phyloP scores from a whole-genome alignment of 1,284 basidiomycete species.

The Blastosporella zonata region DNA sequence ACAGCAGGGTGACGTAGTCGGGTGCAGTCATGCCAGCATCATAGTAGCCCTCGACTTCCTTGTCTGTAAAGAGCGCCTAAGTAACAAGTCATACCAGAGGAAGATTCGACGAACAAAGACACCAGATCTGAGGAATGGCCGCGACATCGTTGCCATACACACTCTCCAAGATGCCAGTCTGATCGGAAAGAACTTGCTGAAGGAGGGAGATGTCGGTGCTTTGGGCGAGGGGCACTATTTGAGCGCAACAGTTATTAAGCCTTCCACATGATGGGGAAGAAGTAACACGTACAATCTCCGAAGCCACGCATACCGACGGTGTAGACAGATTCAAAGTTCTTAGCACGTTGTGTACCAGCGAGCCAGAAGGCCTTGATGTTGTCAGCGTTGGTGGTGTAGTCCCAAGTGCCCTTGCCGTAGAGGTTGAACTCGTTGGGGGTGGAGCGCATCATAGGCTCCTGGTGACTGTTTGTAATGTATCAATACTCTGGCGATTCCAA shows the following conservation, averaged over 20 bases:
- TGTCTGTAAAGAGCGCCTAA: conserved; percentile 33
- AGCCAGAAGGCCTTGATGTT: conserved; percentile 60
- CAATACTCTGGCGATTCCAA: not conserved
- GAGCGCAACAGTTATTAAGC: not conserved
- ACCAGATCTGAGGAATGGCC: conserved; percentile 63
- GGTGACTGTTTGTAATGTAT: conserved; percentile 40
- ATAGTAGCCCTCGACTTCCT: conserved; percentile 68
- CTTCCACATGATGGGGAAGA: not conserved
- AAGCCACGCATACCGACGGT: conserved; percentile 68
- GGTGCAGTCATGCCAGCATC: conserved; percentile 54
- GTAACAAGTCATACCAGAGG: not conserved
- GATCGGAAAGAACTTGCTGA: conserved; percentile 56
- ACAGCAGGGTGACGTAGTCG: conserved; percentile 54
- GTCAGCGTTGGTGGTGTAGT: conserved; percentile 51
- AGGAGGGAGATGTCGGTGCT: conserved; percentile 49
- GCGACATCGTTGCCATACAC: conserved; percentile 51
- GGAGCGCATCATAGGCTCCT: conserved; percentile 66
- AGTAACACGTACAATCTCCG: conserved; percentile 44
- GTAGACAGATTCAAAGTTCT: conserved; percentile 56
- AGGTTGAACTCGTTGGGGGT: conserved; percentile 59
- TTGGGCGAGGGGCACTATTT: conserved; percentile 49
- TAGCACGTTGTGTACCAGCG: conserved; percentile 53
- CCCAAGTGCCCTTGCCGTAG: conserved; percentile 57
- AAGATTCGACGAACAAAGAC: conserved; percentile 44
- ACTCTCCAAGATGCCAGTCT: conserved; percentile 57